Evolutionary conservation across 225 moss, liverwort and hornwort genomes (phyloP).

Genomic region (Marchantia polymorpha): DNA sequence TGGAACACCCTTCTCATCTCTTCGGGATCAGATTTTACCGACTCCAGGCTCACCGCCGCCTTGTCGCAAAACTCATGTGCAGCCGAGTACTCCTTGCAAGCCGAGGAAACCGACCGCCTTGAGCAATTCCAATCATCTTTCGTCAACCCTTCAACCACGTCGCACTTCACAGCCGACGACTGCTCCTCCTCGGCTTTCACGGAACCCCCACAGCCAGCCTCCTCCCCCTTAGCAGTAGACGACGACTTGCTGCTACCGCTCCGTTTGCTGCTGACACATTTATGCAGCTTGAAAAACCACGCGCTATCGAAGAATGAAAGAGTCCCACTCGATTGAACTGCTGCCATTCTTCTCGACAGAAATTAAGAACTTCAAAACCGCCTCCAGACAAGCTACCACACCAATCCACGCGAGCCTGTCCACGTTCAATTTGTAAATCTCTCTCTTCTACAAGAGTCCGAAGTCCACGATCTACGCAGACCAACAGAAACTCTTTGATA

Average conservation of each 20-base stretch:
- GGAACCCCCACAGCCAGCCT: background rate
- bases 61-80: background rate
- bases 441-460: background rate
- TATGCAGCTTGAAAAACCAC: slow-evolving; percentile 3
- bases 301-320: slow-evolving; percentile 1
- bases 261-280: background rate
- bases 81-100: background rate
- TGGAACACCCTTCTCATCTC: slow-evolving; percentile 41
- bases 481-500: background rate
- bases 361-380: background rate
- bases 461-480: background rate
- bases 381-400: background rate
- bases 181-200: background rate
- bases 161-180: background rate
- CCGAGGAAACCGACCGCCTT: background rate
- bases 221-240: background rate
- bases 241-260: background rate
- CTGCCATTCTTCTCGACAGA: background rate
- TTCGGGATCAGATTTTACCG: background rate
- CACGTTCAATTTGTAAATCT: background rate
- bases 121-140: background rate
- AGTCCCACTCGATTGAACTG: slow-evolving; percentile 2
- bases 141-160: background rate
- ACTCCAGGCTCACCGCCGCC: background rate
- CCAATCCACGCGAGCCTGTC: background rate